A percentile compares a stretch with the other conserved stretches of the same genome.
Evolutionary conservation across 2,329 filamentous ascomycete genomes (phyloP).

Genomic region (Diaporthe aspalathi): DNA sequence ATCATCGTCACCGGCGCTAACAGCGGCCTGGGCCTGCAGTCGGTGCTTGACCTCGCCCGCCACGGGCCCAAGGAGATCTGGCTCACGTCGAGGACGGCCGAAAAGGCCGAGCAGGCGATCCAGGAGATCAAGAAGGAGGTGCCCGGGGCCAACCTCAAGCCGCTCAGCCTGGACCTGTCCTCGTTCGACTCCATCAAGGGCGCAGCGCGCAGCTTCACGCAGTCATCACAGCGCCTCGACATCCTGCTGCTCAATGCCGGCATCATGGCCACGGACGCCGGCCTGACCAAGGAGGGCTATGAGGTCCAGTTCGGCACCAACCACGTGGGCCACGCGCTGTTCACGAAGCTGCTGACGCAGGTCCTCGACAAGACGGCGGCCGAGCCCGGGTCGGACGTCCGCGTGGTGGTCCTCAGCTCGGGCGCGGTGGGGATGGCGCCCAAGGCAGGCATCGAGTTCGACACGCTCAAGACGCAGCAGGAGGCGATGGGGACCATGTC

Average conservation of each 20-base stretch:
- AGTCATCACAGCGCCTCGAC: slow-evolving; percentile 40
- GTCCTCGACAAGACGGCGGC: slow-evolving; percentile 46
- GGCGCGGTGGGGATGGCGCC: slow-evolving; percentile 43
- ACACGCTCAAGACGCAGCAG: slow-evolving; percentile 44
- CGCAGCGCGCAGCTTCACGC: slow-evolving; percentile 53
- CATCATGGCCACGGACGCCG: slow-evolving; percentile 52
- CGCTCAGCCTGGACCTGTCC: slow-evolving; percentile 58
- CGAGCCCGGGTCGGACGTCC: slow-evolving; percentile 43
- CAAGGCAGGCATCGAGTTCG: slow-evolving; percentile 45
- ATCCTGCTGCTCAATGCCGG: slow-evolving; percentile 57
- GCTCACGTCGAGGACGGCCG: slow-evolving; percentile 51
- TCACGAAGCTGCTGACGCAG: slow-evolving; percentile 53
- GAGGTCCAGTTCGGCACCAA: slow-evolving; percentile 63
- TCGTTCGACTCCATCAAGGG: slow-evolving; percentile 56
- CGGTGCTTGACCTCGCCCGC: slow-evolving; percentile 55
- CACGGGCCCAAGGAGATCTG: slow-evolving; percentile 50
- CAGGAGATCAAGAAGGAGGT: slow-evolving; percentile 49
- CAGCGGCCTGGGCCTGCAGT: slow-evolving; percentile 60
- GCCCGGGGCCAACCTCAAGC: slow-evolving; percentile 41
- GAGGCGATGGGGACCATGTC: slow-evolving; percentile 40
- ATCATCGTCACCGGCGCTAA: slow-evolving; percentile 63
- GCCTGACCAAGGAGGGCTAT: slow-evolving; percentile 57
- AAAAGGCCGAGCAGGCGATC: slow-evolving; percentile 51
- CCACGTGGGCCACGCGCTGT: slow-evolving; percentile 60
- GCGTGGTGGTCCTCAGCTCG: slow-evolving; percentile 48